phyloP scores from a whole-genome alignment of 495 filamentous ascomycete genomes.

The Neurospora cerealis region DNA sequence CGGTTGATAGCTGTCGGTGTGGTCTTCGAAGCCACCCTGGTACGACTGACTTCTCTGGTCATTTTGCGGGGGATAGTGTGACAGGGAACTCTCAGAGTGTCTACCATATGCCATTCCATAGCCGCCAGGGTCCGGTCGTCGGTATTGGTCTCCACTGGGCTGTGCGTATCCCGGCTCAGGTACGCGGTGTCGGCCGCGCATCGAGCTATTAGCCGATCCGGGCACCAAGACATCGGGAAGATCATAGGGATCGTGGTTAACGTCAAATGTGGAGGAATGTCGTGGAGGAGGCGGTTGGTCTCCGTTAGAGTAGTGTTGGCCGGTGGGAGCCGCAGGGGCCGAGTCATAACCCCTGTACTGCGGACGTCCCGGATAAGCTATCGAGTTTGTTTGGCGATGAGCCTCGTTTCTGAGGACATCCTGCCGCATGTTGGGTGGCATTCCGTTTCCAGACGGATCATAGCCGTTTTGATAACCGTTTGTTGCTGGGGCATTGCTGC shows the following conservation, averaged over 20 bases:
- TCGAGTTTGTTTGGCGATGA: slow-evolving; percentile 31
- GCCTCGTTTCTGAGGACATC: slow-evolving; percentile 40
- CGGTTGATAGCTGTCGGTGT: slow-evolving; percentile 24
- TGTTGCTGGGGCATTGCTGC: slow-evolving; percentile 26
- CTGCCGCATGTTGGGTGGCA: slow-evolving; percentile 34
- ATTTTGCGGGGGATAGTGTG: slow-evolving; percentile 8
- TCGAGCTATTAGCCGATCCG: neutral
- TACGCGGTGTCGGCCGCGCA: neutral
- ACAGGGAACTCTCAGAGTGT: slow-evolving; percentile 17
- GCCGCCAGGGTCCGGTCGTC: slow-evolving; percentile 35
- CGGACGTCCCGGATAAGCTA: slow-evolving; percentile 36
- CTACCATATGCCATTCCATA: slow-evolving; percentile 10
- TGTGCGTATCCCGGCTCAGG: slow-evolving; percentile 14
- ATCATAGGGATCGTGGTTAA: slow-evolving; percentile 25
- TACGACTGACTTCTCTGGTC: slow-evolving; percentile 15
- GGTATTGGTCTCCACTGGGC: slow-evolving; percentile 57
- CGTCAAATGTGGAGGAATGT: slow-evolving; percentile 39
- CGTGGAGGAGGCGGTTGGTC: slow-evolving; percentile 27
- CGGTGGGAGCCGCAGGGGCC: slow-evolving; percentile 22
- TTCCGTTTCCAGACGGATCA: slow-evolving; percentile 21
- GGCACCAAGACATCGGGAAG: neutral
- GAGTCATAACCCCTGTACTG: slow-evolving; percentile 37
- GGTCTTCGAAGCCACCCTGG: slow-evolving; percentile 26
- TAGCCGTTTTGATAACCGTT: slow-evolving; percentile 21
- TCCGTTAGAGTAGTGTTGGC: slow-evolving; percentile 17